phyloP scores from a whole-genome alignment of 768 basidiomycete genomes.

The Russula lepida region DNA sequence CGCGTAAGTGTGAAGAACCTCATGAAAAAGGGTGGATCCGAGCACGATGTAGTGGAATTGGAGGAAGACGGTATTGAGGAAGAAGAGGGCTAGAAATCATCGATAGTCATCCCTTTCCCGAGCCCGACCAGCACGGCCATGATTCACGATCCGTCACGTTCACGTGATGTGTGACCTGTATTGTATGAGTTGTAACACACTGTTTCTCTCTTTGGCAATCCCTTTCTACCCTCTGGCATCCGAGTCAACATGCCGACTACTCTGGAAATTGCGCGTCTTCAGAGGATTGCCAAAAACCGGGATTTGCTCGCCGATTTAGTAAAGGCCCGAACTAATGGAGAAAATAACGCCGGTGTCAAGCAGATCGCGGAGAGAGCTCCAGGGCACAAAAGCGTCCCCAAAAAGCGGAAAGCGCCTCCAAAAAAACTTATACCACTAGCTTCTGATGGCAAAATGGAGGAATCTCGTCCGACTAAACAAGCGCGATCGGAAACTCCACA shows the following conservation, averaged over 20 bases:
- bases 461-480: neutral
- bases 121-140: no score
- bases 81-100: constrained; percentile 7
- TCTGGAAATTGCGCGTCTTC: constrained; percentile 8
- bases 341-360: neutral
- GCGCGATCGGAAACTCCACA: constrained; percentile 2
- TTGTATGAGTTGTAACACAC: neutral
- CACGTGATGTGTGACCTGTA: constrained; percentile 8
- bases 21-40: constrained; percentile 18
- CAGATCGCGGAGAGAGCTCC: neutral
- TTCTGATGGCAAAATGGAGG: neutral
- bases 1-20: constrained; percentile 18
- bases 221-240: neutral
- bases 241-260: constrained; percentile 17
- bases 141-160: constrained; percentile 8
- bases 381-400: neutral
- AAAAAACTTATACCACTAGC: constrained; percentile 1
- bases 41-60: constrained; percentile 16
- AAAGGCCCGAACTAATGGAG: neutral
- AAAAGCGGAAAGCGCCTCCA: neutral
- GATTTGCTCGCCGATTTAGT: neutral
- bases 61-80: constrained; percentile 19
- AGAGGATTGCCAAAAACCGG: constrained; percentile 4
- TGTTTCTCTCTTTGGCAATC: no score
- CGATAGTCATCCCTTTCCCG: no score